phyloP scores from a whole-genome alignment of 1,284 basidiomycete genomes.

The Schizophyllum amplum region DNA sequence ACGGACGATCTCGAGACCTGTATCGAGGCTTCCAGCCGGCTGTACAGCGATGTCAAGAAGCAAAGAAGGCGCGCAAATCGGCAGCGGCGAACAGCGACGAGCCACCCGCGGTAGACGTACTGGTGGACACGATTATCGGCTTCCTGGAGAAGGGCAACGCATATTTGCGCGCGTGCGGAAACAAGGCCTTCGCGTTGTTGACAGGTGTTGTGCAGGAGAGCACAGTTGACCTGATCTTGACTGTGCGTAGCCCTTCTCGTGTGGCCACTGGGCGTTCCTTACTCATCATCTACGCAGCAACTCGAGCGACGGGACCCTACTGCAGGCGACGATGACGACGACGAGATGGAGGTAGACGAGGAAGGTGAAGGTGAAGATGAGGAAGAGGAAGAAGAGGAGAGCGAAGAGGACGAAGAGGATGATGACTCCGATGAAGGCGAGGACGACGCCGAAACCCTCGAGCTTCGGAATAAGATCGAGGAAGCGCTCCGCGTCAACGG shows the following conservation, averaged over 20 bases:
- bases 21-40: constrained; percentile 42
- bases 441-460: constrained; percentile 48
- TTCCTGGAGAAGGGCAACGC: constrained; percentile 81
- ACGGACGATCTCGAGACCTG: constrained; percentile 30
- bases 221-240: constrained; percentile 79
- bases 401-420: constrained; percentile 33
- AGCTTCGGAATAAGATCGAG: constrained; percentile 71
- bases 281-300: constrained; percentile 50
- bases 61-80: constrained; percentile 25
- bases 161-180: constrained; percentile 77
- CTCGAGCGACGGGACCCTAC: constrained; percentile 65
- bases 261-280: neutral
- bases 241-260: constrained; percentile 41
- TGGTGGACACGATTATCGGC: constrained; percentile 85
- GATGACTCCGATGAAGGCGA: constrained; percentile 23
- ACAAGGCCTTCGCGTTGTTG: constrained; percentile 75
- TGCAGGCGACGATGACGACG: constrained; percentile 34
- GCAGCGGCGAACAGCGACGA: constrained; percentile 22
- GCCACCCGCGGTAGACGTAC: constrained; percentile 66
- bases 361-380: constrained; percentile 25
- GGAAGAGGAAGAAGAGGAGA: constrained; percentile 40
- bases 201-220: constrained; percentile 62
- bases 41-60: constrained; percentile 40
- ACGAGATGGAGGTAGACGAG: constrained; percentile 26
- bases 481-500: constrained; percentile 74